phyloP scores from a whole-genome alignment of 2,329 filamentous ascomycete species.

The Aschersonia sp. region DNA sequence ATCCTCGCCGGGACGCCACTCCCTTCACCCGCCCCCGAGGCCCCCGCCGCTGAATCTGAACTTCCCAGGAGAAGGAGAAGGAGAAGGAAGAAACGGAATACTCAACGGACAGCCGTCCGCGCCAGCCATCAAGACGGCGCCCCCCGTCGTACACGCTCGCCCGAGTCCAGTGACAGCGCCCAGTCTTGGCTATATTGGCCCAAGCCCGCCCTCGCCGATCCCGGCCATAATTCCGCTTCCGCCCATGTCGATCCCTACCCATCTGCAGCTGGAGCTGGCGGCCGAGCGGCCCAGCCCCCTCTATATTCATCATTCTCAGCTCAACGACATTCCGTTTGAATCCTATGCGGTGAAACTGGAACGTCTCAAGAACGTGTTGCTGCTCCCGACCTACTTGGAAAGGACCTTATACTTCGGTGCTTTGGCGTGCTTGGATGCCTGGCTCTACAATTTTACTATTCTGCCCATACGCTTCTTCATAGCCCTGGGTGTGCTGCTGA shows the following conservation, averaged over 20 bases:
- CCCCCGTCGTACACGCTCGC: conserved; percentile 9
- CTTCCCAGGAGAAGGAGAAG: conserved; percentile 20
- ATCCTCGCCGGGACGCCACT: conserved; percentile 30
- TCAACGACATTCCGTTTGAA: conserved; percentile 61
- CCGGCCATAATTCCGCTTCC: conserved; percentile 44
- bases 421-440: conserved; percentile 83
- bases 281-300: conserved; percentile 46
- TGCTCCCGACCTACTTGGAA: conserved; percentile 71
- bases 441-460: conserved; percentile 94
- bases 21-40: conserved; percentile 28
- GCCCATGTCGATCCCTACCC: conserved; percentile 51
- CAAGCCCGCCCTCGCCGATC: conserved; percentile 30
- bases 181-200: conserved; percentile 8
- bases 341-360: conserved; percentile 87
- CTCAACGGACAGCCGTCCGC: conserved; percentile 6
- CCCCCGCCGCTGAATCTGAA: conserved; percentile 25
- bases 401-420: conserved; percentile 76
- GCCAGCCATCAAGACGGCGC: conserved; percentile 10
- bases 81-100: conserved; percentile 7
- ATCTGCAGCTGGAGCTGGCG: conserved; percentile 49
- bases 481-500: conserved; percentile 58
- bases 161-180: conserved; percentile 5
- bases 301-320: conserved; percentile 47
- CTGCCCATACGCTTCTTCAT: conserved; percentile 77
- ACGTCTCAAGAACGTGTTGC: conserved; percentile 74